Evolutionary conservation across 768 basidiomycete species (phyloP), one percentile per base, ranked within the genome.

Genomic region (Fibroporia radiculosa): DNA sequence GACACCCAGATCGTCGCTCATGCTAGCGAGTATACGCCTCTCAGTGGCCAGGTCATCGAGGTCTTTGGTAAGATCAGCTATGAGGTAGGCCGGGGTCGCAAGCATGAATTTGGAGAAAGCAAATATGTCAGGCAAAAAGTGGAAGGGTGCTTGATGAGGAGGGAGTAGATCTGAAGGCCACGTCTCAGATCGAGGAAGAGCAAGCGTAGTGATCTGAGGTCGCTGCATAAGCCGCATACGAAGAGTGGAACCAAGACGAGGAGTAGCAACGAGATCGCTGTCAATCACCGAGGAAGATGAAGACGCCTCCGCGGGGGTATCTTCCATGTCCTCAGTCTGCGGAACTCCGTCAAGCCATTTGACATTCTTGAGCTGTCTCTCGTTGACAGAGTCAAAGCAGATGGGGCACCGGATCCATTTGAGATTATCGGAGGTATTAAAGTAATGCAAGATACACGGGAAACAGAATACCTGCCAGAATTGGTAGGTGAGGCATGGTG

Each of bases 341-440:
- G 56, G 32, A 2, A 69, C 68, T 18, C 74, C 76, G 48, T 88
- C 82, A 53, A 80, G 82, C 85, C 91, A 98, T 58, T 86, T 90
- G 60, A 98, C 93, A 44, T 75, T 78, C 71, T 96, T 97, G 51
- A 98, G 80, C 62, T 93, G 89, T 49, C 77, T 78, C 63, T 86
- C 86, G 63, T 85, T 83, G 35, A 99, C 75, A 11, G 92, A 86
- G 68, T 98, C 96, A 57, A 85, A 89, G 63, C 96, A 99, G 40
- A 99, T 92, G 3, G 96, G 96, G 61, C 96, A 98, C 44, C 85
- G 83, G 24, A 83, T 84, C 80, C 88, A 93, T 64, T 93, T 92
- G 22, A 66, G 64, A 60, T 80, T 84, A 37, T 92, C 82, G 20
- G 90, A 87, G 18, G 80, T 78, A 58, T 78, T 82, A 56, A 95